Conservation (phyloP, 225 moss, liverwort and hornwort species). For the Neckera pumila region DNA sequence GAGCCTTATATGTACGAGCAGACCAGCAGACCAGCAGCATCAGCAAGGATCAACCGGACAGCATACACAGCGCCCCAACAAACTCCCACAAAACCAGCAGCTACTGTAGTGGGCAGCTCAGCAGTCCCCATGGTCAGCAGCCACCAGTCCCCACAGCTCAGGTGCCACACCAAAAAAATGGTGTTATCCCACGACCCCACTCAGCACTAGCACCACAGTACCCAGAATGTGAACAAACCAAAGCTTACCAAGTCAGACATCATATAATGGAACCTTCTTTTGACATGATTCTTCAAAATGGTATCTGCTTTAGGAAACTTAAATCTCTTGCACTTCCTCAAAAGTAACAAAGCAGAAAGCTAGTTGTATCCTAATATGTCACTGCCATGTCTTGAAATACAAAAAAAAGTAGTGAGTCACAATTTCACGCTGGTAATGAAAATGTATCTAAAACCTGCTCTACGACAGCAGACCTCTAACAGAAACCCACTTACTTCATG, state of each 20-base stretch:
- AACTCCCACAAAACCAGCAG: conserved; percentile 26
- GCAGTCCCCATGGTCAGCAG: conserved; percentile 20
- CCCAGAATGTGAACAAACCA: conserved; percentile 55
- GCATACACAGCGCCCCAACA: conserved; percentile 39
- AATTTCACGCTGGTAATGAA: not conserved
- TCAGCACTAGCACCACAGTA: conserved; percentile 74
- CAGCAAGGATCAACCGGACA: conserved; percentile 17
- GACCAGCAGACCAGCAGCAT: conserved; percentile 7
- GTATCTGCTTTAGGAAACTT: not conserved
- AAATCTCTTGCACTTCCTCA: not conserved
- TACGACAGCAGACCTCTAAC: not conserved
- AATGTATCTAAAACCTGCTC: not conserved
- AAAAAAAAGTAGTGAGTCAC: not conserved
- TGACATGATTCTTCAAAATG: not conserved
- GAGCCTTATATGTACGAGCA: not conserved
- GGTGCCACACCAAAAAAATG: conserved; percentile 58
- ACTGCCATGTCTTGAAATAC: not conserved
- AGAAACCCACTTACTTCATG: not conserved
- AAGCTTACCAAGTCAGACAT: conserved; percentile 31
- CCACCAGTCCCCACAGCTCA: conserved; percentile 58
- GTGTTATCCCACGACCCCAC: conserved; percentile 89
- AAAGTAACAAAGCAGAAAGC: conserved; percentile 3
- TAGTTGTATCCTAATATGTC: not conserved
- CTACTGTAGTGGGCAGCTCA: conserved; percentile 21
- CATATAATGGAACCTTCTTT: not conserved